phyloP scores from a whole-genome alignment of 2,329 filamentous ascomycete genomes.

The Pseudogymnoascus sp. region DNA sequence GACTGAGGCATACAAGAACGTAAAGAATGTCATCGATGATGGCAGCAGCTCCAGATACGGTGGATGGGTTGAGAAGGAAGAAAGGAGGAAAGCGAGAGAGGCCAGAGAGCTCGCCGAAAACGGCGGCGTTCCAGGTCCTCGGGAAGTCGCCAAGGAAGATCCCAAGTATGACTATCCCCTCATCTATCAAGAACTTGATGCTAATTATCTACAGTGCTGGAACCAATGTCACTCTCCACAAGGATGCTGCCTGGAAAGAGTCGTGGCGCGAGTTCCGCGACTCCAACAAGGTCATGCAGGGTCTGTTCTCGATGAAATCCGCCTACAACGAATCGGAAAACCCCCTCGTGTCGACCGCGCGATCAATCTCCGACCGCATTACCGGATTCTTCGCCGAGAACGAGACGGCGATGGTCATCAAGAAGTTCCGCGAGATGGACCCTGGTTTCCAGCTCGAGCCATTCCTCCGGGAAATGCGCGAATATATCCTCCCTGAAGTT shows the following conservation, averaged over 20 bases:
- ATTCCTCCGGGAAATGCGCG: constrained; percentile 88
- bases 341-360: constrained; percentile 78
- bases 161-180: constrained; percentile 61
- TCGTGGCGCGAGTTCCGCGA: constrained; percentile 97
- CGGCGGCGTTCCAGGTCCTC: constrained; percentile 30
- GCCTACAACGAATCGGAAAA: constrained; percentile 97
- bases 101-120: constrained; percentile 56
- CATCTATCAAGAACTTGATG: constrained; percentile 13
- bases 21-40: constrained; percentile 95
- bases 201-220: constrained; percentile 60
- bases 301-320: constrained; percentile 75
- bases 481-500: constrained; percentile 96
- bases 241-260: constrained; percentile 95
- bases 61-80: constrained; percentile 94
- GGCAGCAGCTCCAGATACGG: constrained; percentile 93
- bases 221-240: constrained; percentile 90
- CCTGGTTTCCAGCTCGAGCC: constrained; percentile 90
- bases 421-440: constrained; percentile 95
- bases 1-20: constrained; percentile 88
- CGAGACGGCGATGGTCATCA: constrained; percentile 94
- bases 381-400: constrained; percentile 98
- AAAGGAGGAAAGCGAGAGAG: constrained; percentile 73
- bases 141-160: constrained; percentile 68
- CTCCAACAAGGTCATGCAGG: constrained; percentile 78
- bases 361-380: constrained; percentile 86